Percentiles rank a stretch among this genome's conserved stretches.
phyloP scores from a whole-genome alignment of 805 yeast genomes.

The Aciculoconidium aculeatum region DNA sequence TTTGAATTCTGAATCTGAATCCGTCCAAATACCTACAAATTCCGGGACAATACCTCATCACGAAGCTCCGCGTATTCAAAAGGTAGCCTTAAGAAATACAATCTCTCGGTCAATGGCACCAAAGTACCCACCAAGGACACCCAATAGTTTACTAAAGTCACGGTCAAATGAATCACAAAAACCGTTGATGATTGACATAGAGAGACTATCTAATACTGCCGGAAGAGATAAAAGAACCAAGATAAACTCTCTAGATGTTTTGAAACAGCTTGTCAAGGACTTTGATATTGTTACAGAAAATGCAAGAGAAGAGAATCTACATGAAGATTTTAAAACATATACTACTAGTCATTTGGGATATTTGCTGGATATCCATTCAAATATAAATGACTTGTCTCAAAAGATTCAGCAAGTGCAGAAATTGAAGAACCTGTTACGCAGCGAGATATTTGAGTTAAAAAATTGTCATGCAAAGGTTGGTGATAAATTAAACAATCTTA shows the following conservation, averaged over 20 bases:
- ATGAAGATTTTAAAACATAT: slow-evolving; percentile 28
- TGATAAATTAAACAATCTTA: slow-evolving; percentile 21
- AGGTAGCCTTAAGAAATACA: no score
- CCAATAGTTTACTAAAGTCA: slow-evolving; percentile 14
- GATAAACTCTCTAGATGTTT: slow-evolving; percentile 32
- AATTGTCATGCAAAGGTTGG: slow-evolving; percentile 28
- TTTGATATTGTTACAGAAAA: slow-evolving; percentile 16
- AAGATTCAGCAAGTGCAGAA: slow-evolving; percentile 26
- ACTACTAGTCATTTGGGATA: slow-evolving; percentile 22
- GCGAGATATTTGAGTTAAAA: slow-evolving; percentile 24
- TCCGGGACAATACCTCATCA: no score
- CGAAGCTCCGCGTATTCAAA: no score
- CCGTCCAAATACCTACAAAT: no score
- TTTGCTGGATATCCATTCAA: slow-evolving; percentile 30
- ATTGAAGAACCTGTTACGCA: slow-evolving; percentile 26
- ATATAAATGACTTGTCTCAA: slow-evolving; percentile 24
- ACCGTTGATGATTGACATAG: slow-evolving; percentile 25
- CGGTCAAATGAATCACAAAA: slow-evolving; percentile 19
- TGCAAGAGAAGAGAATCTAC: slow-evolving; percentile 13
- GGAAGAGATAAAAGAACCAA: slow-evolving; percentile 20
- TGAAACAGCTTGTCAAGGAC: slow-evolving; percentile 25
- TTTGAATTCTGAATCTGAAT: background rate
- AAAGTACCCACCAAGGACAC: slow-evolving; percentile 2
- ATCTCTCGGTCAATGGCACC: slow-evolving; percentile 10
- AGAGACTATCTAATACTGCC: slow-evolving; percentile 18